Evolutionary conservation across 2,329 filamentous ascomycete species (phyloP).

Genomic region (Polychaeton citri): DNA sequence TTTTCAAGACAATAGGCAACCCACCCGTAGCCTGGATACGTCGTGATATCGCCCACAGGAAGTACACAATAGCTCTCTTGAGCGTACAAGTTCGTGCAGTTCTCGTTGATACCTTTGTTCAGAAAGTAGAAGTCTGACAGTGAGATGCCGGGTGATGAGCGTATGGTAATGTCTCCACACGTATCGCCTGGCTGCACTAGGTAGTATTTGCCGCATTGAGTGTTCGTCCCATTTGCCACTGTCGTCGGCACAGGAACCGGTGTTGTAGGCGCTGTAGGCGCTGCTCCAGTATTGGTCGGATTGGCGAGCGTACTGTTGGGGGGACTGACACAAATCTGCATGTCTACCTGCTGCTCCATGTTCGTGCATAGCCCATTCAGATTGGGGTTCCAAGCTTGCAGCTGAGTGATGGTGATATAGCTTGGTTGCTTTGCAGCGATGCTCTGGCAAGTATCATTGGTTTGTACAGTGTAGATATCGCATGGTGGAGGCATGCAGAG

Average conservation of each 20-base stretch:
- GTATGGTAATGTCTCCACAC: background rate
- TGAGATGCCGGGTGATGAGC: background rate
- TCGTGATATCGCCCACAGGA: no score
- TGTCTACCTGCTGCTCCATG: background rate
- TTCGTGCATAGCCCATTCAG: background rate
- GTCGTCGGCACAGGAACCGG: background rate
- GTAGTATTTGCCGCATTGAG: background rate
- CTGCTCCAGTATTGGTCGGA: background rate
- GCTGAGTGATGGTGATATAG: background rate
- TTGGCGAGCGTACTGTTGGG: background rate
- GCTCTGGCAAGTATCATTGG: background rate
- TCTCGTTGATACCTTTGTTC: background rate
- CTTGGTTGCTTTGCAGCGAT: background rate
- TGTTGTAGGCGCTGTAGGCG: background rate
- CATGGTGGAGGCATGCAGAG: background rate
- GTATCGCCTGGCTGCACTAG: background rate
- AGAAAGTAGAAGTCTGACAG: background rate
- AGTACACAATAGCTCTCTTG: background rate
- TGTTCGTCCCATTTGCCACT: background rate
- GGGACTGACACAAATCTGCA: background rate
- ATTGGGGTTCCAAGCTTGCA: background rate
- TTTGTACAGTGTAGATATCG: background rate
- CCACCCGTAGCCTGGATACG: no score
- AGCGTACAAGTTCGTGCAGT: background rate
- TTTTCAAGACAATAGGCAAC: no score